These are phyloP conservation scores for Fusarium dlaminii DNA, from an alignment of 2,329 filamentous ascomycete genomes.

Conservation along the genomic window DNA sequence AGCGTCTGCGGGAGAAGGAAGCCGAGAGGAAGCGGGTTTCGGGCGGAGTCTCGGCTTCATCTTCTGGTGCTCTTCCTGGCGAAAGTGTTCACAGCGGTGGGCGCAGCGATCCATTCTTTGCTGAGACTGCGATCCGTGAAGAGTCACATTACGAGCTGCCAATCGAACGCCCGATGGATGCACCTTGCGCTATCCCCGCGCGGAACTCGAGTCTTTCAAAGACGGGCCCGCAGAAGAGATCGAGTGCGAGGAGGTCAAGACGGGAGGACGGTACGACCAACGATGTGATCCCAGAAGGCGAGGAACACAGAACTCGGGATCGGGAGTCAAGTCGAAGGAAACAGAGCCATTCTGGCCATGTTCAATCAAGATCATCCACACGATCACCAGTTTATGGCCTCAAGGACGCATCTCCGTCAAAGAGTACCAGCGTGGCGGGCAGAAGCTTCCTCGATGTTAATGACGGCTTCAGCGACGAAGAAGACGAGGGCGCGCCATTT, in stretches of 20 bases:
- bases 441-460: conserved; percentile 44
- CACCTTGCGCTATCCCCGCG: conserved; percentile 67
- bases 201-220: conserved; percentile 75
- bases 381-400: conserved; percentile 33
- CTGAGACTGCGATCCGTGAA: conserved; percentile 65
- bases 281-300: conserved; percentile 56
- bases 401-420: conserved; percentile 36
- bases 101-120: conserved; percentile 60
- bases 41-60: conserved; percentile 31
- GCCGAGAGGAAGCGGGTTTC: conserved; percentile 66
- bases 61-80: conserved; percentile 50
- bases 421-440: conserved; percentile 30
- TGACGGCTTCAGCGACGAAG: conserved; percentile 43
- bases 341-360: conserved; percentile 21
- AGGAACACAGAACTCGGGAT: conserved; percentile 45
- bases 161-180: conserved; percentile 43
- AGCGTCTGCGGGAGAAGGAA: conserved; percentile 71
- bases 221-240: conserved; percentile 62
- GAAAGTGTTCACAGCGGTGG: conserved; percentile 48
- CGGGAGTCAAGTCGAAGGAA: conserved; percentile 34
- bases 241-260: conserved; percentile 61
- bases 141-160: conserved; percentile 54
- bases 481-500: conserved; percentile 74
- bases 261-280: conserved; percentile 52
- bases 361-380: conserved; percentile 20